These are phyloP conservation scores for Myriosclerotinia duriaeana DNA, from an alignment of 2,329 filamentous ascomycete genomes.

Conservation along the genomic window DNA sequence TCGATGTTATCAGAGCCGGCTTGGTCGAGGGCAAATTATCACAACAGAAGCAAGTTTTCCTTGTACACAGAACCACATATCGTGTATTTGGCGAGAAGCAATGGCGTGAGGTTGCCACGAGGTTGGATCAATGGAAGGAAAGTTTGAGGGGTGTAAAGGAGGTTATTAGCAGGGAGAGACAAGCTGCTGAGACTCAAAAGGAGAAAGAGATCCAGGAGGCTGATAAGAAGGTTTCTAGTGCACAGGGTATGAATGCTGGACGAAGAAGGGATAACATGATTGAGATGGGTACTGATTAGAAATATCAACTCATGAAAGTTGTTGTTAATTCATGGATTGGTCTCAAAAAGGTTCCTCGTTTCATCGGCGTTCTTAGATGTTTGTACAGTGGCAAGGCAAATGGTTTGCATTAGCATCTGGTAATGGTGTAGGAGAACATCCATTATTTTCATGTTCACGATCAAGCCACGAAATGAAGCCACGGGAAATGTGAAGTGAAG, in stretches of 20 bases:
- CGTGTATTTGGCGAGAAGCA: conserved; percentile 97
- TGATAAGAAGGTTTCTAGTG: conserved; percentile 57
- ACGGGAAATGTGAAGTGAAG: conserved; percentile 15
- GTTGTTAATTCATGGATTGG: conserved; percentile 21
- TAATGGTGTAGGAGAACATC: conserved; percentile 35
- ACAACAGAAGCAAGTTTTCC: conserved; percentile 87
- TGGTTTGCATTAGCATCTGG: conserved; percentile 38
- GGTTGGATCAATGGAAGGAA: conserved; percentile 86
- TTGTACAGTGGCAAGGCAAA: conserved; percentile 34
- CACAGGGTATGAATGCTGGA: conserved; percentile 44
- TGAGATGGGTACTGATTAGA: conserved; percentile 42
- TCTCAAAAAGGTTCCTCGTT: conserved; percentile 27
- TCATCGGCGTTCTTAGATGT: conserved; percentile 35
- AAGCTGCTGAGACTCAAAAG: conserved; percentile 72
- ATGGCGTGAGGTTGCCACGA: conserved; percentile 90
- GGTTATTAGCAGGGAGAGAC: conserved; percentile 78
- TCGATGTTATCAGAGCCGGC: conserved; percentile 93
- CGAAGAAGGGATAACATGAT: conserved; percentile 46
- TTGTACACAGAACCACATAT: conserved; percentile 95
- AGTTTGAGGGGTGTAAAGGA: conserved; percentile 76
- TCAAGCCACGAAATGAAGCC: conserved; percentile 14
- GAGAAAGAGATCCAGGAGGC: conserved; percentile 74
- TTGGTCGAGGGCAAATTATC: conserved; percentile 96
- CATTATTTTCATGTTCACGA: conserved; percentile 24
- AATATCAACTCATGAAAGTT: conserved; percentile 13